Base-by-base conservation (phyloP, 352 stramenopile genomes). In the Phytophthora melonis region DNA sequence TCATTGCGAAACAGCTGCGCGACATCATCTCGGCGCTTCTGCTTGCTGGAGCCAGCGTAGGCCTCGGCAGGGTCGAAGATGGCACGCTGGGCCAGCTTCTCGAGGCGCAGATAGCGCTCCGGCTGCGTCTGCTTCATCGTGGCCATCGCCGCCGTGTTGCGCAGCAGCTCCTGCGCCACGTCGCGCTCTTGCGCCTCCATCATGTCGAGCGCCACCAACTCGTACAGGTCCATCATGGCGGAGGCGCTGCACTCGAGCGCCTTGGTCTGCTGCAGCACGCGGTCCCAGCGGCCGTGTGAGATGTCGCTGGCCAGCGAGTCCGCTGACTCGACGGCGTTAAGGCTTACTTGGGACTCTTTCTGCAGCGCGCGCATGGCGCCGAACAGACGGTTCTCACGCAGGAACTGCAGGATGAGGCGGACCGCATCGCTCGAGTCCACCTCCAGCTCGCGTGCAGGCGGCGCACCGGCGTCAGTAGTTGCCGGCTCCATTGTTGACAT, bases 401-500 rank as follows among this genome's bases (percentile, higher is more conserved):
- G 84, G 63, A 97, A 98, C 81, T 98, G 92, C 69, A 98, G 87
- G 61, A 98, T 93, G 27, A 98, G 79, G 25, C 92, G 89, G 60
- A 98, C 83, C 55, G 93, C 88, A 64, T 98, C 93, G 66, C 83
- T 77, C 16, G 85, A 80, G 58, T 90, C 81, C 53, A 93, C 82
- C 56, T 93, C 83, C 36, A 92, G 70, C 68, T 87, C 80, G 5
- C 36, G 61, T 27, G 36, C 9, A 10, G 49, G 41, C 23, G 23
- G 27, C 11, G 13, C 34, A 41, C 34, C 36, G 14, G 27, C 32
- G 10, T 19, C 36, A 27, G 16, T 3, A 30, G 45, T 14, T 66
- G 23, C 10, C 13, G 65, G 49, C 11, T 66, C 65, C 65, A 72
- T 71, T 3, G 27, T 32, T 32, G 25, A 30, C 25, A 30, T 30